Conservation (phyloP, 139 green algal species). For the Tetraselmis striata region DNA sequence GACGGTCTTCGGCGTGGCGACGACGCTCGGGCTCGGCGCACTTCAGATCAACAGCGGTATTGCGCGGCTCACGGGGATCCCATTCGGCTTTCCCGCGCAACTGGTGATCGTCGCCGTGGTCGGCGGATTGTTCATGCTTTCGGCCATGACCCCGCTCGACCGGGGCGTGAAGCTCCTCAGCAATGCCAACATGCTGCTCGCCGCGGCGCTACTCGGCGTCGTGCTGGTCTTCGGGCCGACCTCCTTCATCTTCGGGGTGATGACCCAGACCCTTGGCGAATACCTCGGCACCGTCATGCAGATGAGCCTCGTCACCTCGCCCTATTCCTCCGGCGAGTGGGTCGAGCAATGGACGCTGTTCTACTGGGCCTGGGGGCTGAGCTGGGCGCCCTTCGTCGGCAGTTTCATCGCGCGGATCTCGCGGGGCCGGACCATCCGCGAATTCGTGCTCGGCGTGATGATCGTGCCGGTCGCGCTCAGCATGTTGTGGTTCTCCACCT, state of each 20-base stretch:
- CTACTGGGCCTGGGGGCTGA: conserved; percentile 37
- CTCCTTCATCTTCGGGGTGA: conserved; percentile 21
- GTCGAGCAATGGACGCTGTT: conserved; percentile 32
- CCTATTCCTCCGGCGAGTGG: conserved; percentile 9
- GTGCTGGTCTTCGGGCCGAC: conserved; percentile 16
- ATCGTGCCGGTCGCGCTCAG: too few relatives aligned
- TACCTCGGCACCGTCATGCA: conserved; percentile 23
- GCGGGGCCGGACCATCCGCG: conserved; percentile 23
- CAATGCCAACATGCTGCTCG: too few relatives aligned
- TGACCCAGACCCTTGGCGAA: conserved; percentile 17
- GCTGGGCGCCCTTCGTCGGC: conserved; percentile 32
- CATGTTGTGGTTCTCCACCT: too few relatives aligned
- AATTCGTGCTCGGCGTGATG: too few relatives aligned
- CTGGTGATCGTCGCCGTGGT: conserved; percentile 20
- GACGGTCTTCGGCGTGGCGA: conserved; percentile 30
- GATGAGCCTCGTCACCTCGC: too few relatives aligned
- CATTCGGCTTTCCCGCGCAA: too few relatives aligned
- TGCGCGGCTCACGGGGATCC: conserved; percentile 21
- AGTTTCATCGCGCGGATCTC: conserved; percentile 36
- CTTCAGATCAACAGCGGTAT: conserved; percentile 19
- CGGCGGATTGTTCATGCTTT: conserved; percentile 19
- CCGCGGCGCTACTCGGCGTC: neutral
- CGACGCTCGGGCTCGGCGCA: conserved; percentile 27
- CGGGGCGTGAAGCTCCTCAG: too few relatives aligned
- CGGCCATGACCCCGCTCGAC: too few relatives aligned